These are phyloP conservation scores for Hemisphaericaspora xylofermentans DNA, from an alignment of 1,139 yeast genomes.

Conservation along the genomic window DNA sequence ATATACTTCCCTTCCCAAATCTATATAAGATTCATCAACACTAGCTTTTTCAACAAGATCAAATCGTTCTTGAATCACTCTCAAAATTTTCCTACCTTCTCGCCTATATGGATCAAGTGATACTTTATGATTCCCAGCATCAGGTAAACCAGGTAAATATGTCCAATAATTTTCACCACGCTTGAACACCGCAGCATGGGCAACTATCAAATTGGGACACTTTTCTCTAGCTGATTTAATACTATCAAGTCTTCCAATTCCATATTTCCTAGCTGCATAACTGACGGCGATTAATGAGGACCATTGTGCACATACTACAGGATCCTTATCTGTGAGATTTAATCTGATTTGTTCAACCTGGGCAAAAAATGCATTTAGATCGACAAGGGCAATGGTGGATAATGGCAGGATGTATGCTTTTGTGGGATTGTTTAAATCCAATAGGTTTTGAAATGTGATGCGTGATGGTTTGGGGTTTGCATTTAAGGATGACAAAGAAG, in stretches of 20 bases:
- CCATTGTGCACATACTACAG: constrained; percentile 97
- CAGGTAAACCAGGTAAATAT: constrained; percentile 48
- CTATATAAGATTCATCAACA: constrained; percentile 89
- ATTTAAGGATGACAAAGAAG: background rate
- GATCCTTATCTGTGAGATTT: constrained; percentile 62
- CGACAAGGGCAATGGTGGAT: constrained; percentile 83
- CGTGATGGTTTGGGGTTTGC: constrained; percentile 15
- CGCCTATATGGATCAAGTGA: constrained; percentile 88
- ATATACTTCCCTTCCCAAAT: constrained; percentile 57
- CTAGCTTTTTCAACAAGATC: constrained; percentile 88
- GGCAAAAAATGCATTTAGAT: constrained; percentile 92
- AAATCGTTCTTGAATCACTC: constrained; percentile 54
- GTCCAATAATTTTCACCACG: constrained; percentile 87
- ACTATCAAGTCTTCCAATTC: constrained; percentile 76
- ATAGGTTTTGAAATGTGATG: constrained; percentile 48
- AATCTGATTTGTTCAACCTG: constrained; percentile 86
- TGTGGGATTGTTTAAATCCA: constrained; percentile 43
- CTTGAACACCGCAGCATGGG: constrained; percentile 92
- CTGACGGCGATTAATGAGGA: constrained; percentile 82
- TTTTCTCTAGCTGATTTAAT: constrained; percentile 65
- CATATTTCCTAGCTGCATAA: constrained; percentile 82
- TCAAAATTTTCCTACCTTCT: constrained; percentile 77
- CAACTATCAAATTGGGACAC: constrained; percentile 73
- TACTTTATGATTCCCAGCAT: constrained; percentile 65
- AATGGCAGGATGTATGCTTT: constrained; percentile 62